Conservation (phyloP, 139 green algal species). For the Coccomyxa sp. region DNA sequence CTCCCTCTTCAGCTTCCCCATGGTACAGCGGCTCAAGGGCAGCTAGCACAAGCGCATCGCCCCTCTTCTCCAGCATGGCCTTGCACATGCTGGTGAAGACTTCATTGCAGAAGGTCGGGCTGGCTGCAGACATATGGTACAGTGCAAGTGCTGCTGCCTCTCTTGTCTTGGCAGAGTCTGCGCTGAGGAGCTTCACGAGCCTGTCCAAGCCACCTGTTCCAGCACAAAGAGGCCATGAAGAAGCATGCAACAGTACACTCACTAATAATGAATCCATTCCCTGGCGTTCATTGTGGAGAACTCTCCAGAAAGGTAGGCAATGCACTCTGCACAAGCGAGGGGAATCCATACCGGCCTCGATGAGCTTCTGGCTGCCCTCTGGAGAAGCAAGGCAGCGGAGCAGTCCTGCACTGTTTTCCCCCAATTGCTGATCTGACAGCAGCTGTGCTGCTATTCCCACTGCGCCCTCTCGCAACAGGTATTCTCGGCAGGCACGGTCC, state of each 20-base stretch:
- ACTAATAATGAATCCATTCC: no score
- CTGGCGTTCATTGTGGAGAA: no score
- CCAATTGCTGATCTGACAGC: neutral
- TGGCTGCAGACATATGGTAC: neutral
- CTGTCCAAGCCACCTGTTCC: neutral
- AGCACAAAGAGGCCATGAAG: neutral
- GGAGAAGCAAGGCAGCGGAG: neutral
- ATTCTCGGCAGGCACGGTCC: neutral
- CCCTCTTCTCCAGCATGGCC: neutral
- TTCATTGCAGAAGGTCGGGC: neutral
- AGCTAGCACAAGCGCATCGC: neutral
- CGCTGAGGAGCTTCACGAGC: neutral
- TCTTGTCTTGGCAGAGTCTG: neutral
- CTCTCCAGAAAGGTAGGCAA: no score
- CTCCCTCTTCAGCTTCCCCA: neutral
- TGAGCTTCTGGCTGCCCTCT: neutral
- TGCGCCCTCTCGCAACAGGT: neutral
- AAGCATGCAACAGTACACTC: no score
- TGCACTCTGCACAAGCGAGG: no score
- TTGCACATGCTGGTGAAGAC: neutral
- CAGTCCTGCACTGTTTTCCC: neutral
- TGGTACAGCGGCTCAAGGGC: neutral
- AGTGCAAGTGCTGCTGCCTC: neutral
- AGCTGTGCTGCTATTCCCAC: neutral
- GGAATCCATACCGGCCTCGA: neutral